These are phyloP conservation scores for Colletotrichum sp. DNA, from an alignment of 2,329 filamentous ascomycete genomes.

Conservation along the genomic window DNA sequence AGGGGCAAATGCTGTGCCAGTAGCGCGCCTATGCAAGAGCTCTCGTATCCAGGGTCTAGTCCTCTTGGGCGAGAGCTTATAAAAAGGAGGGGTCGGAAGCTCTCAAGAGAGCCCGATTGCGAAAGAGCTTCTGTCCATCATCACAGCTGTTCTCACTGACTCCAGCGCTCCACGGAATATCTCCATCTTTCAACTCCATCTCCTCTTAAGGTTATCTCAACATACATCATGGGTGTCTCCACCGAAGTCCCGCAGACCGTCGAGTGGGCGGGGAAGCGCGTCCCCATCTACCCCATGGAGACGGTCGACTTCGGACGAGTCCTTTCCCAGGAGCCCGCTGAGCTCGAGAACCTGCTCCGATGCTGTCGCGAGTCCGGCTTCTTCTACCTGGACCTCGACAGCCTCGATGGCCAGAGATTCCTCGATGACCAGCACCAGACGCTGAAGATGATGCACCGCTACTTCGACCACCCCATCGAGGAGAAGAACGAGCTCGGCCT, in stretches of 20 bases:
- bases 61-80: not conserved
- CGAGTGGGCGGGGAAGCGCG: slow-evolving; percentile 53
- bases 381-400: slow-evolving; percentile 60
- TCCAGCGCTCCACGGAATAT: not conserved
- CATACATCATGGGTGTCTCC: slow-evolving; percentile 14
- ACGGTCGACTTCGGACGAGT: slow-evolving; percentile 57
- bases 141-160: not conserved
- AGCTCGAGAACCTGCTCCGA: slow-evolving; percentile 55
- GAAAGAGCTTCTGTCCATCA: not conserved
- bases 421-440: slow-evolving; percentile 57
- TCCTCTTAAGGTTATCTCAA: not conserved
- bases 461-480: slow-evolving; percentile 58
- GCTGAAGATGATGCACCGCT: slow-evolving; percentile 59
- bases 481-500: slow-evolving; percentile 62
- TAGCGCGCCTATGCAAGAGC: not conserved
- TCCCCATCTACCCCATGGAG: slow-evolving; percentile 56
- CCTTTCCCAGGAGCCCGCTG: slow-evolving; percentile 58
- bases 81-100: not conserved
- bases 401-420: slow-evolving; percentile 57
- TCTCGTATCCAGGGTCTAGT: not conserved
- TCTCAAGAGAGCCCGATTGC: not conserved
- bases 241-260: slow-evolving; percentile 42
- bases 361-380: slow-evolving; percentile 57
- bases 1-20: not conserved
- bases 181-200: not conserved